Base-by-base conservation (phyloP, 2,329 filamentous ascomycete genomes). In the Talaromyces sp. region DNA sequence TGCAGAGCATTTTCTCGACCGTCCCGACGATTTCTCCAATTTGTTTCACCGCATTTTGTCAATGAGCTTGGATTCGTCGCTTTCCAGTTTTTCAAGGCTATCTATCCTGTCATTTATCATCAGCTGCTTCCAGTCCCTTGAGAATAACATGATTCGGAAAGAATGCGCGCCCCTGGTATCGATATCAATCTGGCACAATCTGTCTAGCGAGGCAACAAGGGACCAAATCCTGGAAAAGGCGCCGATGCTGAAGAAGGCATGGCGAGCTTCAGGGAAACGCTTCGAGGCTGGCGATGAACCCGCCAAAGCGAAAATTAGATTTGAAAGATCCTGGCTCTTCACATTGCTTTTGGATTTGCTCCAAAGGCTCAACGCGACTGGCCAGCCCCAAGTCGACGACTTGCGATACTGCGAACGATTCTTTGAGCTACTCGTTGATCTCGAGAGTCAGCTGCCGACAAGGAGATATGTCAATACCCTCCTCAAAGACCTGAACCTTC, bases 131-230 rank as follows among this genome's bases (percentile, higher is more conserved):
- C 93, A 98, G 75, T 97, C 92, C 54, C 82, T 99, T 34, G 96
- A 99, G 74, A 93, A 88, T 72, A 85, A 86, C 42, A 85, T 96
- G 61, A 90, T 99, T 56, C 88, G 95, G 65, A 98, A 97, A 75
- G 95, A 99, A 80, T 98, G 95, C 76, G 95, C 94, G 6, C 92
- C 96, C 1, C 81, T 99, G 57, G 94, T 99, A 23, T 95, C 92
- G 12, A 96, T 99, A 68, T 89, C 91, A 0, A 92, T 95, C 69
- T 99, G 95, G 95, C 91, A 98, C 70, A 96, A 96, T 72, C 79
- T 99, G 42, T 90, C 91, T 33, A 90, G 85, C 61, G 92, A 96
- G 36, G 83, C 84, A 62, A 85, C 87, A 65, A 86, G 92, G 67
- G 91, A 96, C 60, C 80, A 81, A 36, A 85, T 87, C 60, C 82